Evolutionary conservation across 352 stramenopile genomes (phyloP).

Genomic region (Globisporangium ultimum): DNA sequence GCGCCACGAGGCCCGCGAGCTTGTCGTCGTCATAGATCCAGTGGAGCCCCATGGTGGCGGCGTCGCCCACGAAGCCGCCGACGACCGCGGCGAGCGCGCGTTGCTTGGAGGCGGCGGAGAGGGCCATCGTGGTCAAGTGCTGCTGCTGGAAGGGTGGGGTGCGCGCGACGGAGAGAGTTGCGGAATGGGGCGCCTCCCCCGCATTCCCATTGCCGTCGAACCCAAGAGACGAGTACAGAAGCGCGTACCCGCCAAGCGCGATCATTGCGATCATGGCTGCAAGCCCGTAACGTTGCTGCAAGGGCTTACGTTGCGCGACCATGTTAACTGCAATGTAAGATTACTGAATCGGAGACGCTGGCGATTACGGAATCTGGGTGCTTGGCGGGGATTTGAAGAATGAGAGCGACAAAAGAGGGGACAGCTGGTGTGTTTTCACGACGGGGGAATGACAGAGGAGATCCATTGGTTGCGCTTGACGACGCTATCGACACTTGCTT

Average conservation of each 20-base stretch:
- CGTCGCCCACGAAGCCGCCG: conserved; percentile 57
- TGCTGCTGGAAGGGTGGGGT: not conserved
- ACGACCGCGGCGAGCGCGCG: conserved; percentile 44
- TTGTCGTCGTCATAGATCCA: conserved; percentile 72
- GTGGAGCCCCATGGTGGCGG: conserved; percentile 67
- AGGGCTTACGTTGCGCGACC: conserved; percentile 6
- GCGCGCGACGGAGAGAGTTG: conserved; percentile 1
- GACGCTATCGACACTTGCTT: too few relatives aligned
- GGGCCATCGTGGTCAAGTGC: conserved; percentile 13
- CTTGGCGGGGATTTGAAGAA: not conserved
- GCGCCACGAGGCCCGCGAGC: conserved; percentile 18
- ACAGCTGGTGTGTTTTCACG: too few relatives aligned
- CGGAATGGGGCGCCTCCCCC: conserved; percentile 2
- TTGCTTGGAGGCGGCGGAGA: conserved; percentile 27
- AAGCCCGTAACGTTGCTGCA: not conserved
- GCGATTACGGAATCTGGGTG: not conserved
- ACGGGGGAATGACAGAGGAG: too few relatives aligned
- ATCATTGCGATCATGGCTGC: not conserved
- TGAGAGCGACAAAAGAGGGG: not conserved
- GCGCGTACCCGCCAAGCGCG: conserved; percentile 1
- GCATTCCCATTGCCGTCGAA: not conserved
- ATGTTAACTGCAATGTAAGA: not conserved
- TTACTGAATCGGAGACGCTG: not conserved
- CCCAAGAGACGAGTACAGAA: conserved; percentile 1
- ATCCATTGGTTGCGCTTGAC: too few relatives aligned